A percentile compares a stretch with the other conserved stretches of the same genome.
These are phyloP conservation scores for Termitomyces titanicus DNA, from an alignment of 768 basidiomycete genomes.

Conservation along the genomic window DNA sequence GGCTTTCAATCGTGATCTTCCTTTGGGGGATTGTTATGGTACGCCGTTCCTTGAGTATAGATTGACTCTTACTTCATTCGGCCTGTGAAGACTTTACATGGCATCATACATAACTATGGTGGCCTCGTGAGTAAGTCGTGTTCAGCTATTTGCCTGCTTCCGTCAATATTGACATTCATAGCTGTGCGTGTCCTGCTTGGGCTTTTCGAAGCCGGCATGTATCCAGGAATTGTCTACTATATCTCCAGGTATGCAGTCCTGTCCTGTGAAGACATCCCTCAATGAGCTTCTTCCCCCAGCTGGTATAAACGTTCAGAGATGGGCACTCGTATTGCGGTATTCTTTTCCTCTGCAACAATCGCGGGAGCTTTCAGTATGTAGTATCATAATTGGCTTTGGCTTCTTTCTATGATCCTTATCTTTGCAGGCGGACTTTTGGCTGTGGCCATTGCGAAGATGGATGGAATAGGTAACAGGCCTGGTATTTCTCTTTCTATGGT, in stretches of 20 bases:
- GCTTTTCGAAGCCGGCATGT: constrained; percentile 55
- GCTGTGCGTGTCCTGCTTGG: constrained; percentile 65
- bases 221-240: constrained; percentile 58
- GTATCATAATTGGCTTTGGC: background rate
- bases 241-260: constrained; percentile 46
- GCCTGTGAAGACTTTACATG: constrained; percentile 52
- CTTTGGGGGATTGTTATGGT: constrained; percentile 50
- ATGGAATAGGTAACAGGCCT: constrained; percentile 59
- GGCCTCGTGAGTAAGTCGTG: constrained; percentile 50
- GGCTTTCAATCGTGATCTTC: constrained; percentile 51
- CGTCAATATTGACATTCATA: constrained; percentile 18
- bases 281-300: constrained; percentile 26
- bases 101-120: constrained; percentile 56
- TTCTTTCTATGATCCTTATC: background rate
- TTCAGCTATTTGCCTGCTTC: background rate
- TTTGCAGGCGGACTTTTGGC: constrained; percentile 59
- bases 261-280: background rate
- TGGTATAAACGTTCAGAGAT: constrained; percentile 83
- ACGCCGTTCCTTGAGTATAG: background rate
- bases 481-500: constrained; percentile 47
- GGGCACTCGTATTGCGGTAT: constrained; percentile 66
- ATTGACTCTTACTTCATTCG: background rate
- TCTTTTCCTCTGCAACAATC: constrained; percentile 78
- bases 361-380: constrained; percentile 69
- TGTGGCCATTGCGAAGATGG: constrained; percentile 66